A percentile compares a stretch with the other conserved stretches of the same genome.
Evolutionary conservation across 2,329 filamentous ascomycete species (phyloP).

Genomic region (Exophiala sideris): DNA sequence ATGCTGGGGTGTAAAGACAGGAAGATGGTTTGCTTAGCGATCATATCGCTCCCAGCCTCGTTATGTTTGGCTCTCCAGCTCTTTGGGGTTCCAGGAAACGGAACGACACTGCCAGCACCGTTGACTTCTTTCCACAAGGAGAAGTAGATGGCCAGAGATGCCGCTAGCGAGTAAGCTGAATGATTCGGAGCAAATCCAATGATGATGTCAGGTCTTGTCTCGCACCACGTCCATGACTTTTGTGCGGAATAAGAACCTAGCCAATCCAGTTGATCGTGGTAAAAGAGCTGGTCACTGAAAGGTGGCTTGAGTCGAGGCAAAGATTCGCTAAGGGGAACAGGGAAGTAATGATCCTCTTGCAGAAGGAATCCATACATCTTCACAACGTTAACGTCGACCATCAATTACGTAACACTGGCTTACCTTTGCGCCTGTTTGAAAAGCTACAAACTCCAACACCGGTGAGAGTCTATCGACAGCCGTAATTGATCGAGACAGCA

Average conservation of each 20-base stretch:
- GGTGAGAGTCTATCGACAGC: slow-evolving; percentile 11
- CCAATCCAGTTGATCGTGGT: slow-evolving; percentile 30
- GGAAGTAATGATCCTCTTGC: slow-evolving; percentile 8
- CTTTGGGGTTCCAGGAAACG: slow-evolving; percentile 30
- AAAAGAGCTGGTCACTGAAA: slow-evolving; percentile 33
- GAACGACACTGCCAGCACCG: slow-evolving; percentile 23
- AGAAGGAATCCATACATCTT: slow-evolving; percentile 15
- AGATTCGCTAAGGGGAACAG: slow-evolving; percentile 31
- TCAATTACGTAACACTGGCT: neutral
- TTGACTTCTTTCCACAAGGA: slow-evolving; percentile 32
- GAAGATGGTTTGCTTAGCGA: slow-evolving; percentile 31
- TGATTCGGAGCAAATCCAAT: slow-evolving; percentile 33
- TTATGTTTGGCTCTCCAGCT: slow-evolving; percentile 28
- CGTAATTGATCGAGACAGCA: slow-evolving; percentile 6
- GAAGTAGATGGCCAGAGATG: slow-evolving; percentile 33
- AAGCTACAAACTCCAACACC: slow-evolving; percentile 7
- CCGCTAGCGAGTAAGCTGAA: slow-evolving; percentile 30
- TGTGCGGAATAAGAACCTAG: slow-evolving; percentile 26
- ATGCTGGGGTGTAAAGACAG: slow-evolving; percentile 29
- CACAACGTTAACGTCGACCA: neutral
- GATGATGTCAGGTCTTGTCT: slow-evolving; percentile 35
- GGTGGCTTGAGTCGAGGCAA: slow-evolving; percentile 31
- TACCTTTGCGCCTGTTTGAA: slow-evolving; percentile 13
- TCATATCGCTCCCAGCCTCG: slow-evolving; percentile 31
- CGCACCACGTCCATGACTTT: slow-evolving; percentile 36